Evolutionary conservation across 139 green algal species (phyloP), one percentile per base, ranked within the genome.

Genomic region (Chlamydomonas incerta): DNA sequence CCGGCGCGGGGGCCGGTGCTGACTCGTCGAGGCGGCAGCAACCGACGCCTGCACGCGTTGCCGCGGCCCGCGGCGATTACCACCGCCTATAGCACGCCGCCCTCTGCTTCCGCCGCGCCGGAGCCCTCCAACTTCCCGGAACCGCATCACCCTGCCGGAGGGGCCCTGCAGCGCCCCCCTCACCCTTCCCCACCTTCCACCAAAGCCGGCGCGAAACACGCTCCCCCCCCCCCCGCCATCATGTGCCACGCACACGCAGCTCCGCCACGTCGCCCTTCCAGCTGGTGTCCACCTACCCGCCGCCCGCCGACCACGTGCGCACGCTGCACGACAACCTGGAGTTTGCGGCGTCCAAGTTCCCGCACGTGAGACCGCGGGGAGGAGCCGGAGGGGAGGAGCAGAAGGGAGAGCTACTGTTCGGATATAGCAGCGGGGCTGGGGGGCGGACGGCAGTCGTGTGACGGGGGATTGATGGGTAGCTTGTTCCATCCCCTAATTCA

Each of bases 311-410:
- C 63, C 84, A 96, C 86, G 93, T 99, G 31, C 90, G 86, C 81
- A 99, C 97, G 13, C 90, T 99, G 29, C 95, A 99, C 74, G 97
- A 99, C 91, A 95, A 95, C 73, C 91, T 97, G 72, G 97, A 99
- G 90, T 91, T 80, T 60, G 90, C 74, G 68, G 82, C 97, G 0
- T 74, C 86, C 0, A 90, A 90, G 21, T 96, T 93, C 69, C 87
- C 94, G 20, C 90, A 98, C 69, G 94, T 98, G 72, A 83, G 86
- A 1, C 1, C 20, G 17, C 57, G 60, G 8, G 41, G 41, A 8
- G 41, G 41, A 8, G 41, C 41, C 41, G 6, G 41, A 8, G 41
- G 41, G 41, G 41, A 8, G 41, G 41, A 8, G 41, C 6, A 8
- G 6, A 50, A 5, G 41, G 41, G 41, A 50, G 6, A 50, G 41